Evolutionary conservation across 31 red algal genomes (phyloP).

Genomic region (Odonthalia washingtoniensis): DNA sequence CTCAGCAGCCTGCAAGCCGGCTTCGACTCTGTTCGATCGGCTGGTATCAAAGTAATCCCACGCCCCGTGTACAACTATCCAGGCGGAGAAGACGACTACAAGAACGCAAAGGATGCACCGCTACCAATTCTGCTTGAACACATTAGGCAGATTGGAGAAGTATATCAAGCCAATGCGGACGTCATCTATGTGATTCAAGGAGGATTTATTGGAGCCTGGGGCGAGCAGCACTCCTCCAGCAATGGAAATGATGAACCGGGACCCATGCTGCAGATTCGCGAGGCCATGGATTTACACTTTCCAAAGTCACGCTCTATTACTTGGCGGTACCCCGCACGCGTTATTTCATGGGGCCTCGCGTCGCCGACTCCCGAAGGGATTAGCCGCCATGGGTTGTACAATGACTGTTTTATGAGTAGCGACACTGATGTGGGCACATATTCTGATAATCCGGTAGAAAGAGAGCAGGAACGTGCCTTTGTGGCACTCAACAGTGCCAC

Average conservation of each 20-base stretch:
- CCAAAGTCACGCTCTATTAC: not conserved
- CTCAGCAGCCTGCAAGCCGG: too few relatives aligned
- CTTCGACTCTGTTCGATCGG: too few relatives aligned
- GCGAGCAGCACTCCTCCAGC: slow-evolving; percentile 8
- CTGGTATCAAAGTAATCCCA: not conserved
- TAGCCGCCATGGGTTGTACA: not conserved
- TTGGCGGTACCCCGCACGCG: not conserved
- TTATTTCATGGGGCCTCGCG: not conserved
- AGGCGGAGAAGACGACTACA: not conserved
- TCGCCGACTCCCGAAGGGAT: not conserved
- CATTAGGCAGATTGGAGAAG: not conserved
- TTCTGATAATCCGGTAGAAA: not conserved
- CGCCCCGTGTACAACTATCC: not conserved
- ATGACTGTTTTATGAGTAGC: not conserved
- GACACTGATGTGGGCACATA: not conserved
- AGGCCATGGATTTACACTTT: not conserved
- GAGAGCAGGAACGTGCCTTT: not conserved
- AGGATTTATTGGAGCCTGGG: slow-evolving; percentile 28
- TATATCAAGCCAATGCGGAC: not conserved
- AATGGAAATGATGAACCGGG: not conserved
- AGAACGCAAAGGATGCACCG: not conserved
- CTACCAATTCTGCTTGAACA: not conserved
- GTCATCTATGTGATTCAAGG: not conserved
- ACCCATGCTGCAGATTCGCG: not conserved
- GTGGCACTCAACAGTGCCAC: not conserved